Evolutionary conservation across 129 eudicot species (phyloP), one percentile per base, ranked within the genome.

Genomic region (Artemisia argyi): DNA sequence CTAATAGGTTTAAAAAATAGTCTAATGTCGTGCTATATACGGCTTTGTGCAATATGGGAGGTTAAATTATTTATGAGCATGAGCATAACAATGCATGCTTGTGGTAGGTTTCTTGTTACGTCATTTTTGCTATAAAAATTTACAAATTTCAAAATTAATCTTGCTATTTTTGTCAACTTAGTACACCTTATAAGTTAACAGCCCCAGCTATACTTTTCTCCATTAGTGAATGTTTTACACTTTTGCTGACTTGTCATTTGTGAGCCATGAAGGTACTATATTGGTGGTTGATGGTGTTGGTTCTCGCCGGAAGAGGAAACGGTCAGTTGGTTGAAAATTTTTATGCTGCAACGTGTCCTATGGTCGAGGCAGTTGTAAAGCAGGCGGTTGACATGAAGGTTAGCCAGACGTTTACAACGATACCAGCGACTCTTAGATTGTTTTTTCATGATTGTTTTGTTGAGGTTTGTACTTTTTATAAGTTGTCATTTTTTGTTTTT

Each of bases 381-480:
- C 90, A 83, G 35, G 79, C 84, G 5, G 96, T 92, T 35, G 15
- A 69, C 10, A 65, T 69, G 2, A 89, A 92, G 79, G 65, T 79
- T 14, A 79, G 71, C 67, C 89, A 89, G 77, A 85, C 95, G 4
- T 74, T 69, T 30, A 83, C 85, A 0, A 87, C 98, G 4, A 70
- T 88, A 81, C 98, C 93, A 14, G 92, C 88, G 69, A 92, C 98
- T 28, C 83, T 92, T 69, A 96, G 98, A 18, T 86, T 92, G 56
- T 89, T 85, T 63, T 85, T 92, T 81, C 98, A 92, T 72, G 96
- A 92, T 62, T 92, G 96, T 67, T 84, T 92, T 17, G 84, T 92
- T 42, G 87, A 86, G 89, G 97, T 89, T 4, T 0, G 70, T 17
- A 39, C 51, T 1, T 13, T 63, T 56, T 9, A 46, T 12, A 12